These are phyloP conservation scores for Chlorella ohadii DNA, from an alignment of 139 green algal genomes.

Conservation along the genomic window DNA sequence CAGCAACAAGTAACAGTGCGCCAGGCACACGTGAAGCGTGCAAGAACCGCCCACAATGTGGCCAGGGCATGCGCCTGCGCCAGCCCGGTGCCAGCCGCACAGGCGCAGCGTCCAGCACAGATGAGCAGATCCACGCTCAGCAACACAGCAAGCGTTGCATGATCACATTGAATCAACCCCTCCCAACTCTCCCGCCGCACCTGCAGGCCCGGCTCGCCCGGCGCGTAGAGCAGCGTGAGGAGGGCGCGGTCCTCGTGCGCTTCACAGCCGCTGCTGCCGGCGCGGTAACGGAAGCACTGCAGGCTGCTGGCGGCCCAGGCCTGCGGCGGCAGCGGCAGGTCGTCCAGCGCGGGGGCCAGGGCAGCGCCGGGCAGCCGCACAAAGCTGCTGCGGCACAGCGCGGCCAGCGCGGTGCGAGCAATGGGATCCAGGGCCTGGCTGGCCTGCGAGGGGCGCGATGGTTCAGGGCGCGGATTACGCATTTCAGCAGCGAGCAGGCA, in stretches of 20 bases:
- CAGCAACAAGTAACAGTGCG: neutral
- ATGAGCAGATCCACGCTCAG: too few species aligned
- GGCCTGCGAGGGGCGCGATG: neutral
- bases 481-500: too few species aligned
- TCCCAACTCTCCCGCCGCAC: too few species aligned
- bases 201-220: neutral
- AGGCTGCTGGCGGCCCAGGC: slow-evolving; percentile 4
- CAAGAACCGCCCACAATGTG: too few species aligned
- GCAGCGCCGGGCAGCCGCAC: neutral
- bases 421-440: neutral
- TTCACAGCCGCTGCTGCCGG: neutral
- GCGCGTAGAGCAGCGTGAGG: neutral
- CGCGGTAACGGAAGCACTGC: neutral
- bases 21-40: too few species aligned
- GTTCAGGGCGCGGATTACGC: too few species aligned
- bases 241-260: neutral
- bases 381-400: neutral
- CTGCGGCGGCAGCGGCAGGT: neutral
- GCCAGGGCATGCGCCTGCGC: too few species aligned
- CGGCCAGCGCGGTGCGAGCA: neutral
- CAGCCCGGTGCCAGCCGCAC: too few species aligned
- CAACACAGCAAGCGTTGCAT: too few species aligned
- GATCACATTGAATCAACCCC: too few species aligned
- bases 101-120: too few species aligned
- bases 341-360: neutral